Evolutionary conservation across 768 basidiomycete genomes (phyloP).

Genomic region (Termitomyces sp.): DNA sequence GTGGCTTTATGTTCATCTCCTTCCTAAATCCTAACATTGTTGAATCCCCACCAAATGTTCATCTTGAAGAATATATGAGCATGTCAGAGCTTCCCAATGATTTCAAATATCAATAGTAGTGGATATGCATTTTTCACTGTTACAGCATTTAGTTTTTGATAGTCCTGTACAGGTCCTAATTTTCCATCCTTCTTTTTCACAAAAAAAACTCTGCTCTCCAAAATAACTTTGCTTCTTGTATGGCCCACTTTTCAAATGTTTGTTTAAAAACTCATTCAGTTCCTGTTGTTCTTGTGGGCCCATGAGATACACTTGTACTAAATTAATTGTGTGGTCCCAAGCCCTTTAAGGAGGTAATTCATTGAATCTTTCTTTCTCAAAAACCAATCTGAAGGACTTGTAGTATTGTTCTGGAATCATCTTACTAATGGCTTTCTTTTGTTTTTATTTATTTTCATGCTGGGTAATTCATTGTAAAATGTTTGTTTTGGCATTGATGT

Average conservation of each 20-base stretch:
- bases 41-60: conserved; percentile 38
- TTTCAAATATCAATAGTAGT: conserved; percentile 26
- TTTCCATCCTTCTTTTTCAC: conserved; percentile 23
- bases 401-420: conserved; percentile 1
- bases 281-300: conserved; percentile 27
- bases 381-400: not conserved
- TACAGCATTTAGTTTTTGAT: conserved; percentile 26
- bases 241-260: conserved; percentile 23
- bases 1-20: conserved; percentile 41
- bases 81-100: conserved; percentile 23
- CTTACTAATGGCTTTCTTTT: not conserved
- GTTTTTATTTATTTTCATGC: not conserved
- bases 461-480: conserved; percentile 1
- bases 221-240: conserved; percentile 21
- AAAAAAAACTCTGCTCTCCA: conserved; percentile 24
- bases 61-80: conserved; percentile 30
- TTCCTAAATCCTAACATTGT: conserved; percentile 33
- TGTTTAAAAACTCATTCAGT: conserved; percentile 24
- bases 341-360: conserved; percentile 19
- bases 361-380: conserved; percentile 17
- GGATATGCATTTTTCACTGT: conserved; percentile 29
- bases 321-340: no score
- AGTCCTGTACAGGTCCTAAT: conserved; percentile 28
- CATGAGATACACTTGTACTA: conserved; percentile 24
- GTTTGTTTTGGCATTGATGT: conserved; percentile 1